Conservation (phyloP, 768 basidiomycete species). For the Sarcomyxa edulis region DNA sequence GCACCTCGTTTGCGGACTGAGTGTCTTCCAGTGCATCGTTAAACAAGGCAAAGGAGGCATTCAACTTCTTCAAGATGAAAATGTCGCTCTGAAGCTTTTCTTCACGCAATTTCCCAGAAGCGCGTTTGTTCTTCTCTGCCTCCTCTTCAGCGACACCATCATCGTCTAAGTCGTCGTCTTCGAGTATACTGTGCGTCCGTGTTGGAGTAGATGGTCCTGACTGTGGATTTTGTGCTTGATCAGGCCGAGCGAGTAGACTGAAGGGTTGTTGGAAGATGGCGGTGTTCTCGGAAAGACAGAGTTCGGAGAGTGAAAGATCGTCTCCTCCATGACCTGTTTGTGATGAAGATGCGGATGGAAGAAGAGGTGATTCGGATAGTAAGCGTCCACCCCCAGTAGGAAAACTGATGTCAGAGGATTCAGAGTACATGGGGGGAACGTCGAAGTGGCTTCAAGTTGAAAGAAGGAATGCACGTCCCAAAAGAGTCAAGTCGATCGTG, state of each 20-base stretch:
- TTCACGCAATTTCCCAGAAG: constrained; percentile 38
- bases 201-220: constrained; percentile 10
- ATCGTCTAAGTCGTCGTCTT: constrained; percentile 6
- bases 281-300: constrained; percentile 36
- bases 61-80: constrained; percentile 68
- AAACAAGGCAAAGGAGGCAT: constrained; percentile 61
- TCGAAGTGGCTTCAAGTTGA: neutral
- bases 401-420: constrained; percentile 2
- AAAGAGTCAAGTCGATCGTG: too few species aligned
- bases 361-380: constrained; percentile 39
- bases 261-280: constrained; percentile 18
- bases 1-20: constrained; percentile 66
- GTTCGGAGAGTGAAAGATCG: constrained; percentile 55
- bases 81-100: constrained; percentile 74
- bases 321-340: constrained; percentile 37
- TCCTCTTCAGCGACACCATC: constrained; percentile 2
- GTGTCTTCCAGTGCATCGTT: constrained; percentile 63
- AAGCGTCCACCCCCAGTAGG: constrained; percentile 14
- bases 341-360: constrained; percentile 18
- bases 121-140: constrained; percentile 9
- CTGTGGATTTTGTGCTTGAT: too few species aligned
- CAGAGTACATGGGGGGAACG: neutral
- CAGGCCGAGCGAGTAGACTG: constrained; percentile 19
- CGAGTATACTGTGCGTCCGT: constrained; percentile 3
- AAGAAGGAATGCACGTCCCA: too few species aligned